Evolutionary conservation across 208 protist species (phyloP), one percentile per base, ranked within the genome.

Genomic region (Crithidia bombi): DNA sequence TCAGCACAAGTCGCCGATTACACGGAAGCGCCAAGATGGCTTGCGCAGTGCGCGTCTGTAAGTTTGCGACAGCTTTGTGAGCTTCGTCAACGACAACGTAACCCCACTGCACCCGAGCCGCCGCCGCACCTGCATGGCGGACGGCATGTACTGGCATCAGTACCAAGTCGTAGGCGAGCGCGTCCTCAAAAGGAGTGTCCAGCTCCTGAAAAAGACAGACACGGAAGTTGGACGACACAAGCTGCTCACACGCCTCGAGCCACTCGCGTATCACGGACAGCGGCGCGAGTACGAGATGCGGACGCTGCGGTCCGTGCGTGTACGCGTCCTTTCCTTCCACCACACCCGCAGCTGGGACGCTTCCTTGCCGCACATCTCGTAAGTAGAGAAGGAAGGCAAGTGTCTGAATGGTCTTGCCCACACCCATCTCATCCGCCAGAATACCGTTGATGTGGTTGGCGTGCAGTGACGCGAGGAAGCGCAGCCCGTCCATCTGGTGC

Each of bases 401-500:
- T 2, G 95, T 98, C 79, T 97, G 91, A 21, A 98, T 82, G 0
- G 96, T 98, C 65, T 98, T 98, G 52, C 97, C 96, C 5, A 97
- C 81, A 49, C 97, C 86, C 98, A 98, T 98, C 79, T 99, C 98
- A 83, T 99, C 98, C 0, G 97, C 98, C 3, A 99, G 80, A 51
- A 99, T 98, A 33, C 95, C 92, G 75, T 98, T 98, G 51, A 98
- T 89, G 30, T 75, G 50, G 49, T 98, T 96, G 11, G 72, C 78
- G 58, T 88, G 79, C 52, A 92, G 70, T 11, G 86, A 87, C 10
- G 49, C 65, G 9, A 92, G 68, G 94, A 98, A 99, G 71, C 98
- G 98, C 11, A 99, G 76, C 7, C 98, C 98, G 44, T 93, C 82
- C 30, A 99, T 38, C 82, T 99, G 98, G 69, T 99, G 99, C 25